These are phyloP conservation scores for Aspergillus funiculosus DNA, from an alignment of 495 filamentous ascomycete genomes.

Conservation along the genomic window DNA sequence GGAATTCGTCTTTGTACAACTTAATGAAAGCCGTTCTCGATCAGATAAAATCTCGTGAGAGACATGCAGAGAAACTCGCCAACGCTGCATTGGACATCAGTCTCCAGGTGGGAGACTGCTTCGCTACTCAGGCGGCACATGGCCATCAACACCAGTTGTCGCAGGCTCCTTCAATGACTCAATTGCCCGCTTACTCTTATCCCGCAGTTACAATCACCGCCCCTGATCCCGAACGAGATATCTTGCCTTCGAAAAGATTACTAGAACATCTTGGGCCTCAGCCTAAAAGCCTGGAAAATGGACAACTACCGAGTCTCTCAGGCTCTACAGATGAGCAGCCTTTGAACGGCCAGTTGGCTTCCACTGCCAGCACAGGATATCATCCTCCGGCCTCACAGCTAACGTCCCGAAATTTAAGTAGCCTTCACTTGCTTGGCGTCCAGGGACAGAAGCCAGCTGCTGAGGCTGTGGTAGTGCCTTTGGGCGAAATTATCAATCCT, in stretches of 20 bases:
- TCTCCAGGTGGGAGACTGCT: not conserved
- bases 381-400: too few relatives aligned
- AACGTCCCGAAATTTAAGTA: too few relatives aligned
- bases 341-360: too few relatives aligned
- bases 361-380: too few relatives aligned
- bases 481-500: too few relatives aligned
- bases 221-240: not conserved
- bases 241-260: not conserved
- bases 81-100: not conserved
- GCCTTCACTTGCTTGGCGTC: too few relatives aligned
- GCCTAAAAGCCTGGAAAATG: not conserved
- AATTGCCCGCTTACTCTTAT: not conserved
- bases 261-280: constrained; percentile 2
- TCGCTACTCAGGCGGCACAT: not conserved
- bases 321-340: too few relatives aligned
- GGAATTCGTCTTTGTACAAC: constrained; percentile 13
- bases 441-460: too few relatives aligned
- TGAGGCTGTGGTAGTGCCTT: too few relatives aligned
- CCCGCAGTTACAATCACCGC: not conserved
- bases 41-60: constrained; percentile 1
- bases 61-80: not conserved
- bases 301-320: too few relatives aligned
- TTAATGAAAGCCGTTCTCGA: constrained; percentile 15
- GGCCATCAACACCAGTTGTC: not conserved
- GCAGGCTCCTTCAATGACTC: not conserved